Evolutionary conservation across 768 basidiomycete species (phyloP).

Genomic region (Amanita pallidorosea): DNA sequence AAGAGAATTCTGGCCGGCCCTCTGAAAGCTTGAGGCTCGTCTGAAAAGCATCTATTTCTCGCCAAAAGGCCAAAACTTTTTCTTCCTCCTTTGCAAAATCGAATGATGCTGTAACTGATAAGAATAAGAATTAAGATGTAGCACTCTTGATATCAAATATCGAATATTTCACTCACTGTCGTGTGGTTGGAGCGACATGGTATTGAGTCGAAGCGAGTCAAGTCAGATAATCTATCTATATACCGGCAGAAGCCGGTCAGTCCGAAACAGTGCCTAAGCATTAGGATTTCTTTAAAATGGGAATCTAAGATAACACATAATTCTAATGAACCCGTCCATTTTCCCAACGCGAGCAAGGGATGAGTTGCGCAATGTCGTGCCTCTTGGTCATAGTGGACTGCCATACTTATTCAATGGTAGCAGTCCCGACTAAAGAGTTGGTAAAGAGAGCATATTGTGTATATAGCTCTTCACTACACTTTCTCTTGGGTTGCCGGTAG

Average conservation of each 20-base stretch:
- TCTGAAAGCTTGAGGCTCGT: constrained; percentile 89
- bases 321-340: too few relatives aligned
- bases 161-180: constrained; percentile 42
- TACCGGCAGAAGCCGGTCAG: constrained; percentile 1
- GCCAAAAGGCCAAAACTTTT: constrained; percentile 86
- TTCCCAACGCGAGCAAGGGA: not conserved
- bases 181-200: constrained; percentile 61
- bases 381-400: not conserved
- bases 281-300: not conserved
- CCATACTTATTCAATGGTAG: not conserved
- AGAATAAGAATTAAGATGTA: constrained; percentile 1
- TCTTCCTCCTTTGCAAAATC: constrained; percentile 84
- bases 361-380: not conserved
- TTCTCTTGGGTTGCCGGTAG: not conserved
- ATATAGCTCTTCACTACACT: not conserved
- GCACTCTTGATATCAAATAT: constrained; percentile 8
- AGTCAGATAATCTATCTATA: constrained; percentile 1
- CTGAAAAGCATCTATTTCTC: constrained; percentile 95
- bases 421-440: not conserved
- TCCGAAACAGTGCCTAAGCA: too few relatives aligned
- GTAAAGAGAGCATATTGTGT: not conserved
- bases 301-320: not conserved
- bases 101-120: constrained; percentile 61
- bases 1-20: constrained; percentile 82
- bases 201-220: not conserved